Evolutionary conservation across 2,329 filamentous ascomycete genomes (phyloP), one percentile per base, ranked within the genome.

Genomic region (Exophiala viscosa): DNA sequence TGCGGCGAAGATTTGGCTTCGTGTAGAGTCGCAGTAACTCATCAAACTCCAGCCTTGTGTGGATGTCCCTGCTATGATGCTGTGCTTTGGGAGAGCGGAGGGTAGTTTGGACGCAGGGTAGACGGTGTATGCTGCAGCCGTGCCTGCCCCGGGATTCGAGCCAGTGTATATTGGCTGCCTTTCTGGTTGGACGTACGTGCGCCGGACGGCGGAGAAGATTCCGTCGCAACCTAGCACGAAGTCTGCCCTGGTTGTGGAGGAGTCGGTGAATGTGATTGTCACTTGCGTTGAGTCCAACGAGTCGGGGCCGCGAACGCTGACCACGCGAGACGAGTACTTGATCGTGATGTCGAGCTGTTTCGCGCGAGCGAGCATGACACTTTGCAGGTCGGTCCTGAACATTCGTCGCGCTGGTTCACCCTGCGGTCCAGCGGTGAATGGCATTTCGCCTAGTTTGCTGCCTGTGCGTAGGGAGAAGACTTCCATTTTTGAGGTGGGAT

Each of bases 401-500:
- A 68, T 65, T n/a, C 67, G 59, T 40, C 66, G 33, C 43, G 66
- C 67, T 2, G 63, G 60, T 52, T 62, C 68, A 9, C 67, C 67
- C 5, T 59, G 67, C 50, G 62, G 38, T 36, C 60, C 57, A 33
- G 31, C 45, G 2, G 35, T 45, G 34, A 56, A 35, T 20, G 52
- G 40, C 38, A 28, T 44, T 6, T 10, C 33, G n/a, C 51, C 54
- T n/a, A 40, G 31, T 36, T 36, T 40, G 46, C 50, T 46, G 6
- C 63, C 61, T 5, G 23, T 28, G 9, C 58, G 48, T 33, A 60
- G n/a, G 5, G 74, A 69, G 33, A 69, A 70, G 62, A 78, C 82
- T 32, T 74, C 66, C 0, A 81, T 68, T 1, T 66, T 67, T 2
- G 78, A 72, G 52, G 81, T 80, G n/a, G 75, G 70, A 64, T 73